phyloP scores from a whole-genome alignment of 192 early-diverging fungal species.

The Paraglomus occultum region DNA sequence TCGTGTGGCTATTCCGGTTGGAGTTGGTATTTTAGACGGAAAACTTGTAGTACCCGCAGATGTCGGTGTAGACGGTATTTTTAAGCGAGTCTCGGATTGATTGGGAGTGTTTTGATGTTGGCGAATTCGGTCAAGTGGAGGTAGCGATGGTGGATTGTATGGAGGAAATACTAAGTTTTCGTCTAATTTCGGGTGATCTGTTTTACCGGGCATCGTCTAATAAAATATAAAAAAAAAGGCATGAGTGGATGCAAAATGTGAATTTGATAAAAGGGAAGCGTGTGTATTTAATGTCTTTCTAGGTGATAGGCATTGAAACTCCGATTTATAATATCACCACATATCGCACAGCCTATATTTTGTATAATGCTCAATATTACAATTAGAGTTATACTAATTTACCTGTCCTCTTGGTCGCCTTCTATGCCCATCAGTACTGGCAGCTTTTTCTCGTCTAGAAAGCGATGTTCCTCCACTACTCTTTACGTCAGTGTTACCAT shows the following conservation, averaged over 20 bases:
- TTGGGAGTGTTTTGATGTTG: constrained; percentile 3
- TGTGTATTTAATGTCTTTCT: background rate
- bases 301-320: background rate
- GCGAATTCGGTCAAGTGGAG: constrained; percentile 11
- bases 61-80: constrained; percentile 7
- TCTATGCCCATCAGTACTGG: background rate
- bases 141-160: constrained; percentile 11
- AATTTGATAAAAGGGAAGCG: background rate
- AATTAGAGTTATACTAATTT: background rate
- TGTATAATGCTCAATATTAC: background rate
- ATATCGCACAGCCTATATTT: background rate
- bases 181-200: background rate
- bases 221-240: background rate
- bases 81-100: background rate
- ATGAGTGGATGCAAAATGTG: background rate
- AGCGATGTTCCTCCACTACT: background rate
- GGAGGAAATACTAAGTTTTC: constrained; percentile 3
- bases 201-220: constrained; percentile 25
- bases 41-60: background rate
- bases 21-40: constrained; percentile 25
- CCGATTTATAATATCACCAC: background rate
- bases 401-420: constrained; percentile 22
- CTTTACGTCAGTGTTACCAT: background rate
- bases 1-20: constrained; percentile 12
- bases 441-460: background rate